phyloP scores from a whole-genome alignment of 208 protist species.

The Acanthamoeba sp. region DNA sequence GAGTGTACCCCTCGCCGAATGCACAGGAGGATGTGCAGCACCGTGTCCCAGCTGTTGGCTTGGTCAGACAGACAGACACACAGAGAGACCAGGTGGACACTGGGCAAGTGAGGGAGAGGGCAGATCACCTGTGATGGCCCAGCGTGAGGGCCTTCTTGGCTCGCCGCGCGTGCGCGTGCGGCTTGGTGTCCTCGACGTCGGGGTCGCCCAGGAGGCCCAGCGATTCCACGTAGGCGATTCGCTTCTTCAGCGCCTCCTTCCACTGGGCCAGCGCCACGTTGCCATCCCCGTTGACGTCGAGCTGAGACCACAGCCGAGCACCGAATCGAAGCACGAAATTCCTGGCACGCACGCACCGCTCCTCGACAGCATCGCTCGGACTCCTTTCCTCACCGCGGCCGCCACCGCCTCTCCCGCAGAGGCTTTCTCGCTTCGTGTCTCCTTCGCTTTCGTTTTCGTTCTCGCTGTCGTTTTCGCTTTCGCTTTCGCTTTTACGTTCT shows the following conservation, averaged over 20 bases:
- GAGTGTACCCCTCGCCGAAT: background rate
- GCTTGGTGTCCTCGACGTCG: background rate
- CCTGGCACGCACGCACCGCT: background rate
- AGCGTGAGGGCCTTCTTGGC: slow-evolving; percentile 1
- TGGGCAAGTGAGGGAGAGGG: too few species aligned
- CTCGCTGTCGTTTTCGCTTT: too few species aligned
- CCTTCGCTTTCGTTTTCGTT: background rate
- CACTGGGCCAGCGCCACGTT: background rate
- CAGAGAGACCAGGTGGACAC: too few species aligned
- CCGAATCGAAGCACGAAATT: background rate
- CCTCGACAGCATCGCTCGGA: background rate
- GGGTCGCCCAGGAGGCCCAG: background rate
- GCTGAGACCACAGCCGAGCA: background rate
- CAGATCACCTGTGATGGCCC: background rate
- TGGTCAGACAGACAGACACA: too few species aligned
- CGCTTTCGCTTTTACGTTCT: too few species aligned
- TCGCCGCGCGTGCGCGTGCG: background rate
- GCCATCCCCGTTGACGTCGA: background rate
- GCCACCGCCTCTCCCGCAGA: background rate
- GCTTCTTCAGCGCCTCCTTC: background rate
- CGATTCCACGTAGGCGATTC: background rate
- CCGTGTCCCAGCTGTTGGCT: slow-evolving; percentile 27
- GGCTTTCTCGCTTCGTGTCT: background rate
- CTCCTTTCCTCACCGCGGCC: too few species aligned
- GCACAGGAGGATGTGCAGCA: background rate